Base-by-base conservation (phyloP, 169 alveolate genomes). In the Eimeria acervulina region DNA sequence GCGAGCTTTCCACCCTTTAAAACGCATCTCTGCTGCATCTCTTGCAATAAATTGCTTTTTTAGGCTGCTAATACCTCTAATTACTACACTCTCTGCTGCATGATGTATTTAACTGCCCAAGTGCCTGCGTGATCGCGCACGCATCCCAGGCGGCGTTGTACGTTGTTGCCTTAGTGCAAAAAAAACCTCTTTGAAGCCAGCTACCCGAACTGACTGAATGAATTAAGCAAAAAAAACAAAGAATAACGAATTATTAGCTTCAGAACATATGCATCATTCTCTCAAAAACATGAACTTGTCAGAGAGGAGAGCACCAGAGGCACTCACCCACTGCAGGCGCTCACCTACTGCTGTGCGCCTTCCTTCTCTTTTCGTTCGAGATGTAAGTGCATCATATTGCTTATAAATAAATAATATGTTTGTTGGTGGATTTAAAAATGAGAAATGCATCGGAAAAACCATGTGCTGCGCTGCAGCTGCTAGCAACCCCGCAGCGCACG, bases 61-160 rank as follows among this genome's bases (percentile, higher is more conserved):
- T 63, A 4, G 36, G 33, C 38, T 23, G 36, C 33, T 26, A 63
- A 63, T 0, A 26, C 15, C 74, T n/a, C 74, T 63, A 7, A 63
- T 63, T 63, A 63, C 19, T 63, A n/a, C 0, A n/a, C 74, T 26
- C 5, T 63, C 26, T 7, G 74, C 17, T 63, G 19, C 36, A 26
- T 7, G 74, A n/a, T 63, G 74, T 23, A 63, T 63, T 63, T 63
- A 63, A 26, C 13, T 6, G 5, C 19, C 38, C 33, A 63, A 26
- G 38, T n/a, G 74, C 74, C 74, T 63, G 26, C 74, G 74, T 63
- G 74, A 63, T 63, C 74, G 74, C 74, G 74, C 74, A 63, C 74
- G 26, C 74, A 63, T 3, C 74, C 15, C 74, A 63, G 38, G 74
- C 38, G 13, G 74, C 6, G 33, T 23, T 51, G 59, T n/a, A n/a